A percentile compares a stretch with the other conserved stretches of the same genome.
Conservation (phyloP, 2,329 filamentous ascomycete genomes). For the Exophiala sp. region DNA sequence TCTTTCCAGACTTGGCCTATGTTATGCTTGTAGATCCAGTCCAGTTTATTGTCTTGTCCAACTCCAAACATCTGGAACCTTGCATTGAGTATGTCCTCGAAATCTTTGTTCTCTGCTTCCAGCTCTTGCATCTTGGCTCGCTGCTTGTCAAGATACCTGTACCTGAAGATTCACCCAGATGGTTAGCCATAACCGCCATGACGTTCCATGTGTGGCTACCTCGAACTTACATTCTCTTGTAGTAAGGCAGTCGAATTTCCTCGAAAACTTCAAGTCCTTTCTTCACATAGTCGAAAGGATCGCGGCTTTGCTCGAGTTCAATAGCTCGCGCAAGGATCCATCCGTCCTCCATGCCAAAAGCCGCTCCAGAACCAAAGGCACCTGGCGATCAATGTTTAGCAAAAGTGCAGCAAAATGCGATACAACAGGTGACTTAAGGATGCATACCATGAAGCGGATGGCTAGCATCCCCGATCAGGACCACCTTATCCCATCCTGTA, state of each 20-base stretch:
- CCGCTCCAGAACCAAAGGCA: slow-evolving; percentile 42
- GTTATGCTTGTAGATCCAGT: slow-evolving; percentile 5
- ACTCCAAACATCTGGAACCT: background rate
- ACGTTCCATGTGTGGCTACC: no score
- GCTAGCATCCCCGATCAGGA: slow-evolving; percentile 50
- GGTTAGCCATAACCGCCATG: no score
- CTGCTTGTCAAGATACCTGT: no score
- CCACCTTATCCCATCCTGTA: slow-evolving; percentile 41
- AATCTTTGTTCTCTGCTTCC: background rate
- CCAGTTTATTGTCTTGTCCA: background rate
- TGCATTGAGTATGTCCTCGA: slow-evolving; percentile 1
- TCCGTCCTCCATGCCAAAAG: slow-evolving; percentile 43
- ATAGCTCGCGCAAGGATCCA: slow-evolving; percentile 40
- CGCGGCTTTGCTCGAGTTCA: slow-evolving; percentile 19
- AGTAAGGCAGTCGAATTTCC: slow-evolving; percentile 38
- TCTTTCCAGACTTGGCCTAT: slow-evolving; percentile 7
- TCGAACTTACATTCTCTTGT: slow-evolving; percentile 34
- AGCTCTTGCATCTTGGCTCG: background rate
- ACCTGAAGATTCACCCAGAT: no score
- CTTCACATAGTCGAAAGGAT: slow-evolving; percentile 18
- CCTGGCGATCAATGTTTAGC: no score
- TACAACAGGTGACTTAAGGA: background rate
- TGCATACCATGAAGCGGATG: slow-evolving; percentile 48
- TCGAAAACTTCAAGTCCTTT: slow-evolving; percentile 37
- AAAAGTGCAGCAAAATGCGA: background rate